Evolutionary conservation across 371 early-diverging fungal species (phyloP), one percentile per base, ranked within the genome.

Genomic region (Basidiobolus heterosporus): DNA sequence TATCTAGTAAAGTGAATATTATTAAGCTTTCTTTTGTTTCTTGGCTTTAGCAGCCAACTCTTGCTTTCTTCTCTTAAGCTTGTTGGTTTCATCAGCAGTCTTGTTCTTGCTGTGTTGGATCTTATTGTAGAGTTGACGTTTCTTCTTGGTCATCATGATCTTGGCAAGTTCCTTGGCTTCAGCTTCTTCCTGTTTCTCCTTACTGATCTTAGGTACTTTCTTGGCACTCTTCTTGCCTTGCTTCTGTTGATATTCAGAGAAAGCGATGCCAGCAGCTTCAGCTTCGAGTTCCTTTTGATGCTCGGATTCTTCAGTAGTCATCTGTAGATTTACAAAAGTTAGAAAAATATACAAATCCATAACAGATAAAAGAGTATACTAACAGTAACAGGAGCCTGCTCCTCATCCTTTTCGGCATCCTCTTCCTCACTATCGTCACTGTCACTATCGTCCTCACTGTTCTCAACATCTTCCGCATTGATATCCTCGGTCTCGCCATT

Each of bases 101-200:
- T 30, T 30, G 30, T 9, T 9, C 30, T 30, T 30, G 9, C 30
- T 30, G 30, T 30, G 30, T 30, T 30, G 30, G 30, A 30, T 30
- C 30, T 30, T 30, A 9, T 30, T 30, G 30, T 90, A 90, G 52
- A 89, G 61, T 58, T 81, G 80, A 59, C 78, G 70, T 54, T 93
- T 83, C 70, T 87, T 90, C 69, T 85, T 88, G 51, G 76, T 72
- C 88, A 96, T 90, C 89, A 96, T 88, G 38, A 84, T 82, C 49
- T 78, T 83, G 44, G 85, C 80, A 66, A 96, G 70, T 58, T 82
- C 82, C 69, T 86, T 77, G 37, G 61, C 65, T 57, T 96, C 93
- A 47, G 74, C 78, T 46, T 80, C 85, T 55, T 85, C 88, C n/a
- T 63, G 57, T 52, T 84, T 69, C 15, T 49, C 24, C 38, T 49